phyloP scores from a whole-genome alignment of 2,329 filamentous ascomycete genomes.

The Colletotrichum sp. region DNA sequence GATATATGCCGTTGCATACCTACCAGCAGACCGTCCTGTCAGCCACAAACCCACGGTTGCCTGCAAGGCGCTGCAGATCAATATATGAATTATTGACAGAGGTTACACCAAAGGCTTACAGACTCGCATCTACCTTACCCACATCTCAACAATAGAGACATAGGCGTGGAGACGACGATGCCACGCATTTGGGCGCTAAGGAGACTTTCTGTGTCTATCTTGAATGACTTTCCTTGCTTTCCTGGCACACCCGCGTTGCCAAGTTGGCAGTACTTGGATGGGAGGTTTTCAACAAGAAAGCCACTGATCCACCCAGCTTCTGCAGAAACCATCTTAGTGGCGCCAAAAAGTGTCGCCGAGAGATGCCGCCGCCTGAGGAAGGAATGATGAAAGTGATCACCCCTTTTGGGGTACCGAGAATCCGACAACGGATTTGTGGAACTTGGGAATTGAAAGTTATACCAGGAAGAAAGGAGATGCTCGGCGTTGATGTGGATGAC shows the following conservation, averaged over 20 bases:
- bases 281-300: not conserved
- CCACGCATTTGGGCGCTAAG: not conserved
- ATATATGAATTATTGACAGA: not conserved
- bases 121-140: not conserved
- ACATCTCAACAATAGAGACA: not conserved
- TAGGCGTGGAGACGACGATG: not conserved
- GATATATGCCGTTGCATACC: not conserved
- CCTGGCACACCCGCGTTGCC: not conserved
- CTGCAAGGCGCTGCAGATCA: constrained; percentile 18
- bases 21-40: not conserved
- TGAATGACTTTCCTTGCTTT: not conserved
- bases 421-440: not conserved
- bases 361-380: not conserved
- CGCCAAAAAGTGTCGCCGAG: not conserved
- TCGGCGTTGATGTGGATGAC: not conserved
- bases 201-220: not conserved
- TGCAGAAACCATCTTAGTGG: not conserved
- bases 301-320: not conserved
- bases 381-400: not conserved
- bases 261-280: not conserved
- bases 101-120: not conserved
- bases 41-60: not conserved
- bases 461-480: not conserved
- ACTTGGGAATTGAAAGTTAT: not conserved
- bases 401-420: not conserved